Base-by-base conservation (phyloP, 352 stramenopile species). In the Sclerospora graminicola region DNA sequence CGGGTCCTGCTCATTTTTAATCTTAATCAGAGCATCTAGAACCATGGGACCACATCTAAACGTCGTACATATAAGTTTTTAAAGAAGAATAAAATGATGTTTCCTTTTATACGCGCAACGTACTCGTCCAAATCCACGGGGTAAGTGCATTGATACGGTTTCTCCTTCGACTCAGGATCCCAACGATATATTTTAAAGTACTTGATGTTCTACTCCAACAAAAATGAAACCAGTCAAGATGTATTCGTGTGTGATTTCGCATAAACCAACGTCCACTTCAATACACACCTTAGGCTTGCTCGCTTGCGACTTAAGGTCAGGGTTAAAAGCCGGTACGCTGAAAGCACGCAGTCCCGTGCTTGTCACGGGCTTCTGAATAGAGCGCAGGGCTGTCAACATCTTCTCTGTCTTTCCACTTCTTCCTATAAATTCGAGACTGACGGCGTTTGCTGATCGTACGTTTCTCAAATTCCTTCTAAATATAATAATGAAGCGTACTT, bases 151-250 rank as follows among this genome's bases (percentile, higher is more conserved):
- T 97, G 76, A 59, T 96, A 95, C 4, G 90, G 91, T 63, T 97
- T 97, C 48, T 79, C 69, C 60, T 93, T 94, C 57, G 48, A 78
- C 63, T 99, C 94, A 0, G 96, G 95, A 63, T 99, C 90, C 87
- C 92, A 99, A 48, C 96, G 85, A 77, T 99, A 99, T 53, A 99
- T 95, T 72, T 99, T 98, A 51, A 98, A 98, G 70, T 97, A 97
- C 74, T 98, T 98, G 71, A 98, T 95, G 51, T 95, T 84, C 80
- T 97, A 40, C 34, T 40, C 38, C 19, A 41, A 41, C 4, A 14
- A 61, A 47, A 18, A 53, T 16, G 6, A 45, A 11, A 20, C 24
- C 28, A 41, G 10, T 53, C 32, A 36, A 8, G 0, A 15, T 21
- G n/a, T n/a, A n/a, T n/a, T n/a, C n/a, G 13, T n/a, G 8, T 1